phyloP scores from a whole-genome alignment of 495 filamentous ascomycete genomes.

The Penicillium macrosclerotiorum region DNA sequence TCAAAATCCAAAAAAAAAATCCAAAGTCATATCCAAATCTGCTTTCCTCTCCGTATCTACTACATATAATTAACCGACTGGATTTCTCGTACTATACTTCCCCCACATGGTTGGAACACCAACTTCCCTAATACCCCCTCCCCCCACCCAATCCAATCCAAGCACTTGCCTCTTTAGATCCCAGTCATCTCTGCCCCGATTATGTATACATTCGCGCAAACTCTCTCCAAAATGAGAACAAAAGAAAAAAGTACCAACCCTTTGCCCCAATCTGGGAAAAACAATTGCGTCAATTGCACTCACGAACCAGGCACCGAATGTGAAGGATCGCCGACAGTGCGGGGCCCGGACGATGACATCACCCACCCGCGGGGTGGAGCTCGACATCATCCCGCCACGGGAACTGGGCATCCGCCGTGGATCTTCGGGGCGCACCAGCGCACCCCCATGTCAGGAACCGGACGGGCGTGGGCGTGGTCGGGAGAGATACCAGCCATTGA shows the following conservation, averaged over 20 bases:
- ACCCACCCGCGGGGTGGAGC: too few relatives aligned
- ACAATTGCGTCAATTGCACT: neutral
- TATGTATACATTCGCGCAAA: constrained; percentile 1
- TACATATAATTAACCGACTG: too few relatives aligned
- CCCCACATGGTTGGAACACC: too few relatives aligned
- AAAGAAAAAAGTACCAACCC: constrained; percentile 1
- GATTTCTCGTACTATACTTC: too few relatives aligned
- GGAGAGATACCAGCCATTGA: neutral
- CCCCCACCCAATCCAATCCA: too few relatives aligned
- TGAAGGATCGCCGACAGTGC: constrained; percentile 1
- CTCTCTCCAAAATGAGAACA: neutral
- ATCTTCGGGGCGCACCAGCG: too few relatives aligned
- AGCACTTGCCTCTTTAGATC: neutral
- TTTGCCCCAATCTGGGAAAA: neutral
- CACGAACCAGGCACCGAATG: constrained; percentile 9
- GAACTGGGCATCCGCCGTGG: too few relatives aligned
- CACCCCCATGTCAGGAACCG: too few relatives aligned
- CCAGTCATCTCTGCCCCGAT: neutral
- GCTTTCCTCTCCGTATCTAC: neutral
- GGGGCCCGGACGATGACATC: too few relatives aligned
- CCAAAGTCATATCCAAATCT: constrained; percentile 7
- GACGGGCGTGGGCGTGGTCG: too few relatives aligned
- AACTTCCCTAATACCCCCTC: too few relatives aligned
- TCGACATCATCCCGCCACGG: too few relatives aligned
- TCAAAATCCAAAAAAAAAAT: constrained; percentile 18